Evolutionary conservation across 306 rosid genomes (phyloP).

Genomic region (Casuarina cunninghamiana): DNA sequence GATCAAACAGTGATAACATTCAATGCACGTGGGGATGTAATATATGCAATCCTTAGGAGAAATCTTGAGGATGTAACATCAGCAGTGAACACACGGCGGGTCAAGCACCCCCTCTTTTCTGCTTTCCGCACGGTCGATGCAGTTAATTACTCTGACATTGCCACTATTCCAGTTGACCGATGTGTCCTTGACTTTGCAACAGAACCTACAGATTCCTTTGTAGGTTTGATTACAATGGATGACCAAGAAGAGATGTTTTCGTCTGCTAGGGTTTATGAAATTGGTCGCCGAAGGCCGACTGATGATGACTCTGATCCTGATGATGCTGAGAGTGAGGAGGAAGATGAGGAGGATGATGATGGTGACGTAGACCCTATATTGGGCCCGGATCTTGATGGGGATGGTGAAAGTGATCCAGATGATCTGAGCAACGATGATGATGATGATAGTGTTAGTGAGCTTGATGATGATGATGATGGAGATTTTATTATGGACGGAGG

Average conservation of each 20-base stretch:
- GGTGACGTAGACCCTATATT: slow-evolving; percentile 58
- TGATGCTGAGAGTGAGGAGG: slow-evolving; percentile 92
- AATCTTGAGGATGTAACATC: slow-evolving; percentile 96
- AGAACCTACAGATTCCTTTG: slow-evolving; percentile 89
- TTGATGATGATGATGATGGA: slow-evolving; percentile 48
- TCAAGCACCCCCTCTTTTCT: slow-evolving; percentile 78
- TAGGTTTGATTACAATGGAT: slow-evolving; percentile 92
- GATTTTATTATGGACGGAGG: slow-evolving; percentile 74
- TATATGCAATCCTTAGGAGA: slow-evolving; percentile 91
- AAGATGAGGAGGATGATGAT: slow-evolving; percentile 71
- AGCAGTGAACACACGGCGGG: slow-evolving; percentile 78
- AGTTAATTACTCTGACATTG: slow-evolving; percentile 87
- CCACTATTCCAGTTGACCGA: slow-evolving; percentile 87
- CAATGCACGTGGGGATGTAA: slow-evolving; percentile 93
- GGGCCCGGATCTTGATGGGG: slow-evolving; percentile 83
- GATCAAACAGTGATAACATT: slow-evolving; percentile 91
- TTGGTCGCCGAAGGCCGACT: slow-evolving; percentile 91
- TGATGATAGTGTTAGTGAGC: slow-evolving; percentile 62
- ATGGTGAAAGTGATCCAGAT: slow-evolving; percentile 70
- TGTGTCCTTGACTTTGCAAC: slow-evolving; percentile 95
- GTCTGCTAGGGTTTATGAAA: slow-evolving; percentile 83
- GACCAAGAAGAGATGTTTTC: slow-evolving; percentile 96
- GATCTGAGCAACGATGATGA: slow-evolving; percentile 73
- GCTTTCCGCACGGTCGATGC: slow-evolving; percentile 99
- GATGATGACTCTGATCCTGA: slow-evolving; percentile 99